phyloP scores from a whole-genome alignment of 768 basidiomycete genomes.

The Leucocoprinus sp. region DNA sequence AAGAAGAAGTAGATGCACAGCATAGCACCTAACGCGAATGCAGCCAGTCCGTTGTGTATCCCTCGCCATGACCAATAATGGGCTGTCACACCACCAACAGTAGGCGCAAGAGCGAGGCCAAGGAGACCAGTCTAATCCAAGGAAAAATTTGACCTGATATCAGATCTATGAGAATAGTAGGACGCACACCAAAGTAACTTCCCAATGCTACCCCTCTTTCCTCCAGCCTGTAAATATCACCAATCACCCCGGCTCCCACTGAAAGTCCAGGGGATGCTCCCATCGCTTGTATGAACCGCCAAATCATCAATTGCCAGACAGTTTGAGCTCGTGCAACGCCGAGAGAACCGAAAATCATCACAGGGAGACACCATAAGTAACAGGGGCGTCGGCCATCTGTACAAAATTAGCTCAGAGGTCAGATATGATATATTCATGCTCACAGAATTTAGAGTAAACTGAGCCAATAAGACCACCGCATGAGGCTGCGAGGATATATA shows the following conservation, averaged over 20 bases:
- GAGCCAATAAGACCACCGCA: constrained; percentile 25
- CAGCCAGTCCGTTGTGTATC: constrained; percentile 41
- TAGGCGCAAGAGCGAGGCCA: constrained; percentile 54
- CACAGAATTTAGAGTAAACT: constrained; percentile 31
- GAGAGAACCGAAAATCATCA: constrained; percentile 50
- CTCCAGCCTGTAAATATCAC: constrained; percentile 59
- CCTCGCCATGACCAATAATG: constrained; percentile 61
- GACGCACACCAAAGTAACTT: constrained; percentile 42
- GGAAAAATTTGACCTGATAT: background rate
- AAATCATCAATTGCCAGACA: constrained; percentile 43
- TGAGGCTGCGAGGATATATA: constrained; percentile 25
- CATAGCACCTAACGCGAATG: constrained; percentile 31
- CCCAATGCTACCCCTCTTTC: constrained; percentile 55
- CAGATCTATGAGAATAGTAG: background rate
- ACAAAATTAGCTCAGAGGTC: background rate
- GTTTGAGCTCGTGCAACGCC: constrained; percentile 43
- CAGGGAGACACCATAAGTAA: constrained; percentile 53
- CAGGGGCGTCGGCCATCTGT: constrained; percentile 58
- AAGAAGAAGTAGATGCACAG: constrained; percentile 35
- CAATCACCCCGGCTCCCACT: constrained; percentile 52
- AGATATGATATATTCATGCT: constrained; percentile 1
- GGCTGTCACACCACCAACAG: constrained; percentile 43
- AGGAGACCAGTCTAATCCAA: constrained; percentile 38
- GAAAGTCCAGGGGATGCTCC: constrained; percentile 53
- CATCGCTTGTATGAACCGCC: constrained; percentile 59